phyloP scores from a whole-genome alignment of 768 basidiomycete genomes.

The Tephrocybe sp. region DNA sequence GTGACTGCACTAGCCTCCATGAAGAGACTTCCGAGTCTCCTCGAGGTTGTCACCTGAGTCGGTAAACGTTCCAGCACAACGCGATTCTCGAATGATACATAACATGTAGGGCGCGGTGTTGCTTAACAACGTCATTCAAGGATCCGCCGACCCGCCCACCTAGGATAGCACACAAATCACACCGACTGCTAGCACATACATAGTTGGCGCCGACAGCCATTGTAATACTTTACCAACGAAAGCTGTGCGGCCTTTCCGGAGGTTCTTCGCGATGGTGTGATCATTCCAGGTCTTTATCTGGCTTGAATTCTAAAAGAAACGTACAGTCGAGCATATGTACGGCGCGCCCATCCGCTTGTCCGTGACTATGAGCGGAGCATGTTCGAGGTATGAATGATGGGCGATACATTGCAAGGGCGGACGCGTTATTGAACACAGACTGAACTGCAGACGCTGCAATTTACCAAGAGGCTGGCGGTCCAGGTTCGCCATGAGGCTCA shows the following conservation, averaged over 20 bases:
- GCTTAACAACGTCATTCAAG: too few species aligned
- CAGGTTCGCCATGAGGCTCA: slow-evolving; percentile 10
- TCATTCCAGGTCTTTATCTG: slow-evolving; percentile 7
- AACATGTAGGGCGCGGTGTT: too few species aligned
- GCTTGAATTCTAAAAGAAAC: slow-evolving; percentile 7
- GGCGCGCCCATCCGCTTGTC: slow-evolving; percentile 3
- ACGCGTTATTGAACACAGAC: neutral
- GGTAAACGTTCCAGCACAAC: too few species aligned
- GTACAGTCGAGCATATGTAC: neutral
- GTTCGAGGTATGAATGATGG: slow-evolving; percentile 12
- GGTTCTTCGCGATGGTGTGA: slow-evolving; percentile 2
- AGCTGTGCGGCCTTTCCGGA: neutral
- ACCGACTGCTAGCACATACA: too few species aligned
- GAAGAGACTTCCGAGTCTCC: too few species aligned
- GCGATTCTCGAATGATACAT: too few species aligned
- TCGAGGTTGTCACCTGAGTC: too few species aligned
- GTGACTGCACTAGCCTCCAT: too few species aligned
- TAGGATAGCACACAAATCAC: too few species aligned
- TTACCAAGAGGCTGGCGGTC: neutral
- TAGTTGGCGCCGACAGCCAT: too few species aligned
- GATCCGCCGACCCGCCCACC: too few species aligned
- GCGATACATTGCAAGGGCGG: neutral
- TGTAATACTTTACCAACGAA: neutral
- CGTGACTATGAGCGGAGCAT: slow-evolving; percentile 12
- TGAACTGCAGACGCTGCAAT: neutral